Conservation (phyloP, 768 basidiomycete genomes). For the Rhodocollybia butyracea region DNA sequence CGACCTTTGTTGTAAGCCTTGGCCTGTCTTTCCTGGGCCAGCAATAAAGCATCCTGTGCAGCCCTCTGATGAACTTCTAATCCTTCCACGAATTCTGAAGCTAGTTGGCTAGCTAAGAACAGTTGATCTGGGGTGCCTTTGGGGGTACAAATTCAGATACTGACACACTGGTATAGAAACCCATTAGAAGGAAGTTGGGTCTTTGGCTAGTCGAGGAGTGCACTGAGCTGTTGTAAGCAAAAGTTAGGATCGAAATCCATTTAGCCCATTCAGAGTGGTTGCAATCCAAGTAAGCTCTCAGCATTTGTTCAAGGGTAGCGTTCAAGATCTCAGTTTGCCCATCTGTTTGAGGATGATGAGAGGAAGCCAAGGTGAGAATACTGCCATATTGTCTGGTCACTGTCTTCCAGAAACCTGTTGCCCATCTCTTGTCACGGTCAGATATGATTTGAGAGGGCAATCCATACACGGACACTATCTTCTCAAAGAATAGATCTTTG, state of each 20-base stretch:
- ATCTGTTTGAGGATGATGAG: slow-evolving; percentile 37
- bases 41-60: slow-evolving; percentile 4
- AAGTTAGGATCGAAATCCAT: slow-evolving; percentile 21
- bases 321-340: slow-evolving; percentile 31
- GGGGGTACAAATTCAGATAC: too few species aligned
- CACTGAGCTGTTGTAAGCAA: too few species aligned
- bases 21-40: neutral
- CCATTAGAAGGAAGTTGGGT: too few species aligned
- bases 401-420: slow-evolving; percentile 24
- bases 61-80: too few species aligned
- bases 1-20: neutral
- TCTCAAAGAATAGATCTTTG: slow-evolving; percentile 18
- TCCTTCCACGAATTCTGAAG: too few species aligned
- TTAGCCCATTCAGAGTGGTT: too few species aligned
- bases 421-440: slow-evolving; percentile 18
- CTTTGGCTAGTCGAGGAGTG: too few species aligned
- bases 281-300: slow-evolving; percentile 22
- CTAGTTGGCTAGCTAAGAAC: too few species aligned
- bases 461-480: slow-evolving; percentile 18
- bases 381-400: slow-evolving; percentile 16
- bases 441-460: slow-evolving; percentile 18
- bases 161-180: too few species aligned
- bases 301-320: slow-evolving; percentile 24
- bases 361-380: slow-evolving; percentile 21
- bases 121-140: too few species aligned